Conservation (phyloP, 2,329 filamentous ascomycete species). For the Fusarium austroafricanum region DNA sequence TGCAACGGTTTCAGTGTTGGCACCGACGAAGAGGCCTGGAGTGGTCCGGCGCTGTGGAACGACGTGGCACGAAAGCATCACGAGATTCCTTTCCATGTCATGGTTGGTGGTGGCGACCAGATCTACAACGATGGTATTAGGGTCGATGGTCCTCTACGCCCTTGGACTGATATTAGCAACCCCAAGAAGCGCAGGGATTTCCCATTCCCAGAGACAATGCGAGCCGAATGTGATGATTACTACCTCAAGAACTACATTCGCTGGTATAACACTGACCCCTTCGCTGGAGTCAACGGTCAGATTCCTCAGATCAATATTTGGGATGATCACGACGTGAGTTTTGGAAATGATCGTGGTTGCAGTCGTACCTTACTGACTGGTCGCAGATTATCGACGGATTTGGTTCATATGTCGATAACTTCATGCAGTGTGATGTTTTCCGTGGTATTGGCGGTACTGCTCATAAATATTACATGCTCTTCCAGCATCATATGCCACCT, state of each 20-base stretch:
- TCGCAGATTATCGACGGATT: slow-evolving; percentile 86
- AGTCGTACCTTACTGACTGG: slow-evolving; percentile 53
- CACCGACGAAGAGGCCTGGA: slow-evolving; percentile 86
- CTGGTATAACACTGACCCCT: slow-evolving; percentile 86
- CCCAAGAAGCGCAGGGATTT: slow-evolving; percentile 83
- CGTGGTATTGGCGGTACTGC: slow-evolving; percentile 90
- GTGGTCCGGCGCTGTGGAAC: slow-evolving; percentile 93
- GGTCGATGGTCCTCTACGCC: slow-evolving; percentile 81
- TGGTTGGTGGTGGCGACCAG: slow-evolving; percentile 94
- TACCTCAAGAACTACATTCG: slow-evolving; percentile 90
- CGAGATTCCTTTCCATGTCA: slow-evolving; percentile 89
- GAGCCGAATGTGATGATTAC: slow-evolving; percentile 86
- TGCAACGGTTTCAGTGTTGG: slow-evolving; percentile 96
- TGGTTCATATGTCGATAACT: slow-evolving; percentile 91
- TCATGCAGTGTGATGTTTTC: slow-evolving; percentile 94
- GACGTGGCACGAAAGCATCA: slow-evolving; percentile 88
- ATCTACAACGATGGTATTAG: slow-evolving; percentile 96
- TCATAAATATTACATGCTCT: slow-evolving; percentile 98
- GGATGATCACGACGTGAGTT: slow-evolving; percentile 88
- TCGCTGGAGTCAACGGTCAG: slow-evolving; percentile 86
- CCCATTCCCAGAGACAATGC: slow-evolving; percentile 81
- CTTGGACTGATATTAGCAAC: slow-evolving; percentile 87
- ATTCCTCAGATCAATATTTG: slow-evolving; percentile 98
- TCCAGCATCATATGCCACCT: slow-evolving; percentile 93
- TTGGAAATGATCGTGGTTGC: not conserved